A percentile compares a stretch with the other conserved stretches of the same genome.
Evolutionary conservation across 805 yeast genomes (phyloP).

Genomic region (Ogataea zsoltii): DNA sequence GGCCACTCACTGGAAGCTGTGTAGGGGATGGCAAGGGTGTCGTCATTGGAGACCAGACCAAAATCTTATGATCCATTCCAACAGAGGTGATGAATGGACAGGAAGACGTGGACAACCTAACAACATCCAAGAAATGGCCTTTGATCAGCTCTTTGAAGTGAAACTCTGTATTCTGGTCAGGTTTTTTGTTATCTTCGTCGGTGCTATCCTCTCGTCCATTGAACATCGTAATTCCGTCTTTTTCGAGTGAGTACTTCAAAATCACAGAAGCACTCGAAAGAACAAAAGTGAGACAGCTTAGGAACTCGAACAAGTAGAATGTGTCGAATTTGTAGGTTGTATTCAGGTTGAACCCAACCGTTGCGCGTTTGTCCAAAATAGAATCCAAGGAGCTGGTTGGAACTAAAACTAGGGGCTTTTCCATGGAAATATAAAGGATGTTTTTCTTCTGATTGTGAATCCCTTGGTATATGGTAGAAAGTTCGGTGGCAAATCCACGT

Average conservation of each 20-base stretch:
- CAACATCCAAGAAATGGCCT: conserved; percentile 65
- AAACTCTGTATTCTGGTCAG: conserved; percentile 21
- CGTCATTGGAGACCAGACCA: conserved; percentile 71
- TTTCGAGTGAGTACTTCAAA: conserved; percentile 40
- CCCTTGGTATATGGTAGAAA: conserved; percentile 16
- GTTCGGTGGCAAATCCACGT: conserved; percentile 32
- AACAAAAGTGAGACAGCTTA: conserved; percentile 51
- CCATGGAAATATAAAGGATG: conserved; percentile 22
- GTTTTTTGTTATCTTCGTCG: conserved; percentile 8
- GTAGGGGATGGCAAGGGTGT: conserved; percentile 49
- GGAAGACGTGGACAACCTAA: conserved; percentile 58
- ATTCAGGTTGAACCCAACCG: conserved; percentile 25
- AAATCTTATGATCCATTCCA: conserved; percentile 70
- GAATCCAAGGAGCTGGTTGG: conserved; percentile 9
- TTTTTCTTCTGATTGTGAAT: conserved; percentile 9
- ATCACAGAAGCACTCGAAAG: conserved; percentile 48
- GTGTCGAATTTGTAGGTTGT: conserved; percentile 46
- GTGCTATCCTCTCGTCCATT: conserved; percentile 9
- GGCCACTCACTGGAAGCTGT: conserved; percentile 41
- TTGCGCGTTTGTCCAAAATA: neutral
- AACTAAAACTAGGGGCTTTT: conserved; percentile 29
- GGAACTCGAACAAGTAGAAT: conserved; percentile 57
- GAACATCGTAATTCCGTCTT: conserved; percentile 20
- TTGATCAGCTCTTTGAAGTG: conserved; percentile 42
- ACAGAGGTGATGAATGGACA: conserved; percentile 67